phyloP scores from a whole-genome alignment of 768 basidiomycete species.

The Mycena vulgaris region DNA sequence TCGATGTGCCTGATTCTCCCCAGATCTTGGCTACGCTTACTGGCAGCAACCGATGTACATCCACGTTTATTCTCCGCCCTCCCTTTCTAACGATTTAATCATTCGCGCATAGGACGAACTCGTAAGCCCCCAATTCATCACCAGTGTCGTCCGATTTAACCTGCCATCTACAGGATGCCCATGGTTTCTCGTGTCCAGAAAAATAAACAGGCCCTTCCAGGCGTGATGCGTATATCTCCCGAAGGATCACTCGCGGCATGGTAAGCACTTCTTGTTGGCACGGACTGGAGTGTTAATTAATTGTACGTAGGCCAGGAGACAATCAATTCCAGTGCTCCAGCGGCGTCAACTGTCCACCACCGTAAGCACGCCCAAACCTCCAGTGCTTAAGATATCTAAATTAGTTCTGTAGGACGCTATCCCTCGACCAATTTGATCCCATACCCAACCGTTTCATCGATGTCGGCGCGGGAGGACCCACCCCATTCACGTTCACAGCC shows the following conservation, averaged over 20 bases:
- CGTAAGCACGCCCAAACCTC: slow-evolving; percentile 36
- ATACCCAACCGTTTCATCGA: slow-evolving; percentile 71
- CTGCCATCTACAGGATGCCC: slow-evolving; percentile 60
- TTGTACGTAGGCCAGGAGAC: slow-evolving; percentile 72
- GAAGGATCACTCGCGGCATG: slow-evolving; percentile 76
- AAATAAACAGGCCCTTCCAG: slow-evolving; percentile 70
- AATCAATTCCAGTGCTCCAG: slow-evolving; percentile 70
- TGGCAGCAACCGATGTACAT: slow-evolving; percentile 83
- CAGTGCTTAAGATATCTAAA: slow-evolving; percentile 14
- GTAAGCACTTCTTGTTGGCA: slow-evolving; percentile 46
- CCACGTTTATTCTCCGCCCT: slow-evolving; percentile 53
- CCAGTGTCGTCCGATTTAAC: not conserved
- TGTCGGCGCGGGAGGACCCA: slow-evolving; percentile 72
- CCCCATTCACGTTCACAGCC: slow-evolving; percentile 69
- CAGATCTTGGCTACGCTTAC: slow-evolving; percentile 73
- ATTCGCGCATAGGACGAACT: not conserved
- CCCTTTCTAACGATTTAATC: not conserved
- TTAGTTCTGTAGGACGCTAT: slow-evolving; percentile 58
- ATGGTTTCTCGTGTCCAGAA: slow-evolving; percentile 65
- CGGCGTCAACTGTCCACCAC: slow-evolving; percentile 57
- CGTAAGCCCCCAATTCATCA: not conserved
- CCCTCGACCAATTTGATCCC: slow-evolving; percentile 71
- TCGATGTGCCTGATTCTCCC: not conserved
- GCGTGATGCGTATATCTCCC: slow-evolving; percentile 74
- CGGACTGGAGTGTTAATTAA: not conserved